Evolutionary conservation across 768 basidiomycete genomes (phyloP), one percentile per base, ranked within the genome.

Genomic region (Russula lepida): DNA sequence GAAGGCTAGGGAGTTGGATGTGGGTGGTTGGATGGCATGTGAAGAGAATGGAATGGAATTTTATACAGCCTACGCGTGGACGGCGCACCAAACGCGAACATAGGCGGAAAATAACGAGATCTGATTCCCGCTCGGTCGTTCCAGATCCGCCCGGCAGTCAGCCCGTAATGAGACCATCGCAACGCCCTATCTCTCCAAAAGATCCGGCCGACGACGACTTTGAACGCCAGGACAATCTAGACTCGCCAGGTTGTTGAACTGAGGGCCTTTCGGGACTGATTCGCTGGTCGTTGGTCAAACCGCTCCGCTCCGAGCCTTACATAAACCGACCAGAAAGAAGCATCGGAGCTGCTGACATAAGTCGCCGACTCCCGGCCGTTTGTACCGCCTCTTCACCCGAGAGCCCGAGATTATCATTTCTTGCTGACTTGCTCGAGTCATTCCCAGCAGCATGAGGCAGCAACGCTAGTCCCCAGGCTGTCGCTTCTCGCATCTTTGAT

Each of bases 131-230:
- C 23, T 25, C 41, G 41, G 44, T 35, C 55, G 33, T 48, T 21
- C 33, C 58, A 52, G 58, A 53, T 59, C 51, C 33, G 43, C 21
- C 58, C 58, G 51, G 51, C 58, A 33, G 58, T 58, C 57, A 58
- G 49, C 9, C 57, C 39, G 27, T 23, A 23, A 30, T 7, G 56
- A 8, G 21, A 11, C 47, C 12, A 32, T 52, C 41, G 6, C 30
- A 21, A 44, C n/a, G n/a, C 43, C 41, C n/a, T 8, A 44, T 44
- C 11, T 11, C 43, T 21, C 5, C 25, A 17, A 59, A 25, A 59
- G 58, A 52, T 59, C 58, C 50, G 58, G 58, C 50, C 58, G 35
- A 37, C 15, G 35, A 37, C 15, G 41, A 43, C 1, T 32, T 15
- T 55, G 28, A 28, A 13, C 25, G 27, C 15, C 17, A 19, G n/a